These are phyloP conservation scores for Xylaria castorea DNA, from an alignment of 495 filamentous ascomycete genomes.

Conservation along the genomic window DNA sequence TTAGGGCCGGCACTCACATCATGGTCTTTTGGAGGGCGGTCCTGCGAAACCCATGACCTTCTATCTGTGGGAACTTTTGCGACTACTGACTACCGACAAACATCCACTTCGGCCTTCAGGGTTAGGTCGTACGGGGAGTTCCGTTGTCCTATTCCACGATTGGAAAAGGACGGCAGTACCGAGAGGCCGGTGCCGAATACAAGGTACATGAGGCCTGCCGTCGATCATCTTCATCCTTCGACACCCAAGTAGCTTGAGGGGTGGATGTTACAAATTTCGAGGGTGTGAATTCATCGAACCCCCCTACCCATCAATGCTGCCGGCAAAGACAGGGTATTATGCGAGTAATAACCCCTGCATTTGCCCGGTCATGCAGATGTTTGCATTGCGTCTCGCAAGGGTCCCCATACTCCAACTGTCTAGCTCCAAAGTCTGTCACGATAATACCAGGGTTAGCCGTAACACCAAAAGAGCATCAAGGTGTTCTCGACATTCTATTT, in stretches of 20 bases:
- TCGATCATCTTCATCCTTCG: constrained; percentile 15
- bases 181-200: constrained; percentile 16
- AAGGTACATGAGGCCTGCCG: constrained; percentile 19
- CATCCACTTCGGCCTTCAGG: constrained; percentile 7
- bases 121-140: background rate
- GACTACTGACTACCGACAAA: background rate
- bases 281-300: constrained; percentile 14
- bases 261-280: constrained; percentile 6
- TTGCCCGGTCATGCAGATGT: constrained; percentile 20
- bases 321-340: constrained; percentile 16
- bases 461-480: constrained; percentile 10
- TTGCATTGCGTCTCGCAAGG: constrained; percentile 23
- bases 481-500: constrained; percentile 11
- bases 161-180: constrained; percentile 5
- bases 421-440: constrained; percentile 22
- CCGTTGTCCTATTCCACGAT: background rate
- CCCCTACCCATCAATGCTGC: constrained; percentile 15
- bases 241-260: constrained; percentile 19
- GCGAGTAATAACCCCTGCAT: constrained; percentile 29
- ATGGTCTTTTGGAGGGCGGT: background rate
- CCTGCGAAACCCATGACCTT: background rate
- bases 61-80: background rate
- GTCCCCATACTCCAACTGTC: constrained; percentile 13
- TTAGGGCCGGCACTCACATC: background rate
- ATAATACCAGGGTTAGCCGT: constrained; percentile 23